Base-by-base conservation (phyloP, 805 yeast genomes). In the Candida khao-thaluensis region DNA sequence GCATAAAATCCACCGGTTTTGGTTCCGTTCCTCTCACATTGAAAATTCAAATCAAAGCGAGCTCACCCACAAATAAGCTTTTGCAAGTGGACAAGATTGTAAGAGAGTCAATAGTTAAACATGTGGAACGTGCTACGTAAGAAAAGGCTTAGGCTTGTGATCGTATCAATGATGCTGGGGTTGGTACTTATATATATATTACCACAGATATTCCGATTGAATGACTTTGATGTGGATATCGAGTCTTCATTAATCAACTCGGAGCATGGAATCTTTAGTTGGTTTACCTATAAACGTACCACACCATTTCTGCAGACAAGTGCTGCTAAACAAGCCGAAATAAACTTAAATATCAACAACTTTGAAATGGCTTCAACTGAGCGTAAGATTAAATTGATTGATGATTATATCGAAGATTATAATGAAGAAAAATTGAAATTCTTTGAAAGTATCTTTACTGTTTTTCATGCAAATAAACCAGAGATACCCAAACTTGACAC, bases 401-500 rank as follows among this genome's bases (percentile, higher is more conserved):
- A 38, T 18, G 25, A 40, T 20, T 37, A 38, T 29, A 21, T 38
- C n/a, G 40, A 21, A 15, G 39, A 37, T n/a, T 22, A 28, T 18
- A 30, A 35, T 18, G 24, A 30, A n/a, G 29, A 40, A 8, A 38
- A 37, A 10, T 30, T 37, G n/a, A 53, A 59, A 15, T 72, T 71
- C 44, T 77, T 69, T 50, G 56, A 62, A 17, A 41, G 51, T 1
- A 64, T 78, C 7, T 74, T 78, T 47, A 55, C 64, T 4, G 57
- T 65, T 3, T 51, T 74, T 38, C 52, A 62, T 35, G 53, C 61
- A 12, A 72, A 73, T 9, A 63, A 60, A 45, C 87, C 87, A 1
- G 48, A 57, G 5, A 59, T 76, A 2, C 53, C 57, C 0, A 58
- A 62, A 17, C 57, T 81, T 32, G 62, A 62, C 18, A 59, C 58